Evolutionary conservation across 129 eudicot species (phyloP).

Genomic region (Silybum marianum): DNA sequence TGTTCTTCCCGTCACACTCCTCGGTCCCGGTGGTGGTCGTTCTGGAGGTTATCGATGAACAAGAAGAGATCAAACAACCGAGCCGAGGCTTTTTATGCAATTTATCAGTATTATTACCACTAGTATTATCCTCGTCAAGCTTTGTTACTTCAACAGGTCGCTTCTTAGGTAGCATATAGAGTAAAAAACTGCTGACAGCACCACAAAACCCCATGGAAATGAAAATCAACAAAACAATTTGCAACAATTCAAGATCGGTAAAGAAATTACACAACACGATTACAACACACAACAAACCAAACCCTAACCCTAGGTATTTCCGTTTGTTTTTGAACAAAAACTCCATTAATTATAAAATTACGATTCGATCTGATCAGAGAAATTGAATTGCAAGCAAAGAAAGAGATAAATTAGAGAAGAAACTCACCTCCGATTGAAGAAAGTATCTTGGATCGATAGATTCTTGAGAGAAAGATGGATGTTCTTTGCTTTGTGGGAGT

Average conservation of each 20-base stretch:
- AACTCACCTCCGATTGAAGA: slow-evolving; percentile 30
- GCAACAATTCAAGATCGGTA: slow-evolving; percentile 35
- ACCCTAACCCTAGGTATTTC: slow-evolving; percentile 35
- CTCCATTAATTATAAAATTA: slow-evolving; percentile 6
- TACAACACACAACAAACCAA: slow-evolving; percentile 3
- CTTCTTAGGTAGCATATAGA: slow-evolving; percentile 91
- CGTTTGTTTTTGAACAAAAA: neutral
- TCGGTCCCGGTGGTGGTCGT: slow-evolving; percentile 19
- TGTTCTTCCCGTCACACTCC: slow-evolving; percentile 24
- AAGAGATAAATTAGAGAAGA: slow-evolving; percentile 19
- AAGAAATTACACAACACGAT: neutral
- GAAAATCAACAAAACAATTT: slow-evolving; percentile 20
- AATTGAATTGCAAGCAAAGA: slow-evolving; percentile 41
- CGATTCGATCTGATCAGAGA: slow-evolving; percentile 39
- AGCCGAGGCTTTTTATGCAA: slow-evolving; percentile 52
- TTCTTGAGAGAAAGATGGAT: neutral
- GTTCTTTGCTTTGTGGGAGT: slow-evolving; percentile 23
- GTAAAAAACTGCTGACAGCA: slow-evolving; percentile 68
- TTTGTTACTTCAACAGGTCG: slow-evolving; percentile 66
- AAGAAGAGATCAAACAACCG: slow-evolving; percentile 44
- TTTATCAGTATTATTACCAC: slow-evolving; percentile 37
- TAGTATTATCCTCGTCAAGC: slow-evolving; percentile 38
- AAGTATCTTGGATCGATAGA: slow-evolving; percentile 13
- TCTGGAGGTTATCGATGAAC: slow-evolving; percentile 21
- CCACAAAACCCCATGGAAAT: slow-evolving; percentile 58